Evolutionary conservation across 169 alveolate genomes (phyloP).

Genomic region (Babesia divergens): DNA sequence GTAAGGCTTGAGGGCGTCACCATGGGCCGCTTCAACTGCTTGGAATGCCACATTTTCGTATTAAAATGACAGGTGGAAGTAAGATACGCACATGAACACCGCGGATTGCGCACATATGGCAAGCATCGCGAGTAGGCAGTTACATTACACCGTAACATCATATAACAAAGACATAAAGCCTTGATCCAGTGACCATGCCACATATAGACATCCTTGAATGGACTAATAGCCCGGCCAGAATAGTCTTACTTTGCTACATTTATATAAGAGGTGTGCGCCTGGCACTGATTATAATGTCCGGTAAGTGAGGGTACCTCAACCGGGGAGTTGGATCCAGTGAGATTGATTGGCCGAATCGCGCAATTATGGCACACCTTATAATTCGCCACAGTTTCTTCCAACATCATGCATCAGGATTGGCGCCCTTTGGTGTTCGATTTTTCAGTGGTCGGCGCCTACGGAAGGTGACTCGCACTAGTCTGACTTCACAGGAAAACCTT

Average conservation of each 20-base stretch:
- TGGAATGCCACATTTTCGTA: neutral
- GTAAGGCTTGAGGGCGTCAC: neutral
- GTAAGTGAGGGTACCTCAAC: too few relatives aligned
- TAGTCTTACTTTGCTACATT: too few relatives aligned
- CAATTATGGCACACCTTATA: too few relatives aligned
- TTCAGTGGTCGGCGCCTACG: slow-evolving; percentile 27
- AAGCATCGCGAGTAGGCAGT: slow-evolving; percentile 4
- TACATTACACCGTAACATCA: slow-evolving; percentile 10
- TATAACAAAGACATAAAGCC: slow-evolving; percentile 11
- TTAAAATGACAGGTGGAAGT: neutral
- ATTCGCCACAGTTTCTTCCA: too few relatives aligned
- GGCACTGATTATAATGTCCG: too few relatives aligned
- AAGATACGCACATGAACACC: neutral
- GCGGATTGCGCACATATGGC: neutral
- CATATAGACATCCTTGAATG: slow-evolving; percentile 14
- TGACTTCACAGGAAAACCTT: slow-evolving; percentile 24
- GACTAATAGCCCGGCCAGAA: too few relatives aligned
- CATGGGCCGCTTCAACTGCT: neutral
- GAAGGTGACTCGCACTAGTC: neutral
- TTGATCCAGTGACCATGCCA: neutral
- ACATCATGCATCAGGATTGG: too few relatives aligned
- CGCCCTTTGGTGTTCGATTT: neutral
- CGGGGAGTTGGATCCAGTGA: too few relatives aligned
- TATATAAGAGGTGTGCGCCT: too few relatives aligned
- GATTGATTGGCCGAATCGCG: too few relatives aligned